These are phyloP conservation scores for Aureobasidium sp. DNA, from an alignment of 2,329 filamentous ascomycete species.

Conservation along the genomic window DNA sequence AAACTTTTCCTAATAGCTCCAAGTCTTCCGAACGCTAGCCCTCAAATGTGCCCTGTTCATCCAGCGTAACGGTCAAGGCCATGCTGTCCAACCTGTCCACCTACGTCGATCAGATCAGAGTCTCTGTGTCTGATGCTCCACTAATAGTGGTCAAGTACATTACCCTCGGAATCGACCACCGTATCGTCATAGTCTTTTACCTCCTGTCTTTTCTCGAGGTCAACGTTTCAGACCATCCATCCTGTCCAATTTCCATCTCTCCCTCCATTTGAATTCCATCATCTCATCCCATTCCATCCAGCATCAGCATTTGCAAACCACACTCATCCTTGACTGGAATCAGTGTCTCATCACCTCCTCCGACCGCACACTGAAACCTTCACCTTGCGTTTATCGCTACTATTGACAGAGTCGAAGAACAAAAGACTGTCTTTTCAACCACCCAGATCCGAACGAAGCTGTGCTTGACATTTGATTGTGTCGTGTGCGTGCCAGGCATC, in stretches of 20 bases:
- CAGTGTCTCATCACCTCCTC: background rate
- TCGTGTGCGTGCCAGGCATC: background rate
- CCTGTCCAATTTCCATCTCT: background rate
- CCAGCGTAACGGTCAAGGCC: background rate
- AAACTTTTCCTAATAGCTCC: background rate
- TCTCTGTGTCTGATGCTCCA: background rate
- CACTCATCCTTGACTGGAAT: background rate
- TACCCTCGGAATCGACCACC: background rate
- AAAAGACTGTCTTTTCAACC: background rate
- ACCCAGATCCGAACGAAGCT: background rate
- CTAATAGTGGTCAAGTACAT: background rate
- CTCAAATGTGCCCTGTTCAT: background rate
- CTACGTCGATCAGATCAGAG: constrained; percentile 1
- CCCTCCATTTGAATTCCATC: background rate
- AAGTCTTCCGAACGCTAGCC: background rate
- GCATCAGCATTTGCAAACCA: background rate
- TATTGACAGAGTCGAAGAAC: constrained; percentile 4
- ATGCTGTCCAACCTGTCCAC: constrained; percentile 5
- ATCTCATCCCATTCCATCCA: background rate
- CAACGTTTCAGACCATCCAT: background rate
- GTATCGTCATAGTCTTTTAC: constrained; percentile 2
- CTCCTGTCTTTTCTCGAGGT: background rate
- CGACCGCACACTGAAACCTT: background rate
- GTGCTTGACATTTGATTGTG: background rate
- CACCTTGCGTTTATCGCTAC: background rate